phyloP scores from a whole-genome alignment of 306 rosid species.

The Lupinus albus region DNA sequence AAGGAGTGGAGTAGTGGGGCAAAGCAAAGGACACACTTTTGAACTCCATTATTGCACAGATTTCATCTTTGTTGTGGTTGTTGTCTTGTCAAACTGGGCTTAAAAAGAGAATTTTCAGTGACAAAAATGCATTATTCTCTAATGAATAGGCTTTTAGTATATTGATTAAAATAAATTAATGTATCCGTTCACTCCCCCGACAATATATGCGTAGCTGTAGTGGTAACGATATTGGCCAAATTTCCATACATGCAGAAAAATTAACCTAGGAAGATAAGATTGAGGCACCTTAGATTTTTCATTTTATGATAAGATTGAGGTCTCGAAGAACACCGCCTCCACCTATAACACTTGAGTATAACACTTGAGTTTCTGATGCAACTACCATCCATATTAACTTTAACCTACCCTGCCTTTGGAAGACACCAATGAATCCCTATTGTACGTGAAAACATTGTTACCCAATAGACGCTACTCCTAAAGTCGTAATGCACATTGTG shows the following conservation, averaged over 20 bases:
- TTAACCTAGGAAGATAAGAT: conserved; percentile 28
- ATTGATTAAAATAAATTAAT: conserved; percentile 32
- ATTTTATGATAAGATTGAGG: neutral
- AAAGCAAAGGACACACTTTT: conserved; percentile 59
- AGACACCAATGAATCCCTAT: no score
- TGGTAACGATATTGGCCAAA: conserved; percentile 32
- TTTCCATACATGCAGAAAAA: conserved; percentile 41
- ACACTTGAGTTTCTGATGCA: no score
- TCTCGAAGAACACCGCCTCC: no score
- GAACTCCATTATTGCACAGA: conserved; percentile 71
- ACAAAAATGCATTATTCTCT: conserved; percentile 49
- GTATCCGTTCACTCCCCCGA: conserved; percentile 30
- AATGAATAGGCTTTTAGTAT: conserved; percentile 47
- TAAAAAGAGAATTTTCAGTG: conserved; percentile 48
- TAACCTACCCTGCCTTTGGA: no score
- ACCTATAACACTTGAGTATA: no score
- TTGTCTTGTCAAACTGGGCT: conserved; percentile 62
- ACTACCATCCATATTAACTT: no score
- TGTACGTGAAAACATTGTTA: no score
- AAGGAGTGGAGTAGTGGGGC: conserved; percentile 62
- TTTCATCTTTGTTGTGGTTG: conserved; percentile 49
- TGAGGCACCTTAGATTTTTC: conserved; percentile 29
- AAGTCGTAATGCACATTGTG: no score
- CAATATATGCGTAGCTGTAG: conserved; percentile 27
- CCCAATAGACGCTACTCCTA: no score